Evolutionary conservation across 176 grass and related monocot genomes (phyloP).

Genomic region (Hyparrhenia diplandra): DNA sequence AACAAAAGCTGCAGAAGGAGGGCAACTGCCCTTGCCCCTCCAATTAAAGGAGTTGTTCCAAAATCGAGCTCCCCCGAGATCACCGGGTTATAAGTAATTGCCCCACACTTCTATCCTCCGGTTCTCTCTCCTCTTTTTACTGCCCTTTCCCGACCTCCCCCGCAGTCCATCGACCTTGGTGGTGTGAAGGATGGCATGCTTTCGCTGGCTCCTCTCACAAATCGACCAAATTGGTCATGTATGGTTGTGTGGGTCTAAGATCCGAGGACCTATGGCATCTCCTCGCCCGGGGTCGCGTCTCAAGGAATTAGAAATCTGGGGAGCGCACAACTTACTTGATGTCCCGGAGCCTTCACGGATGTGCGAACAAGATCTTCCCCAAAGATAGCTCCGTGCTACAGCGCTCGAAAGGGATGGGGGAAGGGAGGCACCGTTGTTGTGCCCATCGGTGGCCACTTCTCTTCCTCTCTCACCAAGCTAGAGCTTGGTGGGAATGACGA

Average conservation of each 20-base stretch:
- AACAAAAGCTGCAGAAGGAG: no score
- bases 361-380: background rate
- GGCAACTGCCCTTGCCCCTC: no score
- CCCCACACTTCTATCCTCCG: background rate
- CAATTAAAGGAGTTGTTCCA: background rate
- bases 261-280: background rate
- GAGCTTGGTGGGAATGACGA: accelerated
- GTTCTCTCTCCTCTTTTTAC: background rate
- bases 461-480: background rate
- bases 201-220: background rate
- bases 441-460: background rate
- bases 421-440: no score
- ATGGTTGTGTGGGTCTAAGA: accelerated
- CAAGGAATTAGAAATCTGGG: accelerated
- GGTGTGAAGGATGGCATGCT: background rate
- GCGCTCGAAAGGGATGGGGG: background rate
- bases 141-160: background rate
- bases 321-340: background rate
- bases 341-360: no score
- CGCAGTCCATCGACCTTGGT: accelerated
- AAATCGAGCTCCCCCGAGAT: background rate
- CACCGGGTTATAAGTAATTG: accelerated
- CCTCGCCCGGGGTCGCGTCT: background rate
- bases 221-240: accelerated
- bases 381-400: no score